These are phyloP conservation scores for Chlamydomonas sp. DNA, from an alignment of 139 green algal genomes.

Conservation along the genomic window DNA sequence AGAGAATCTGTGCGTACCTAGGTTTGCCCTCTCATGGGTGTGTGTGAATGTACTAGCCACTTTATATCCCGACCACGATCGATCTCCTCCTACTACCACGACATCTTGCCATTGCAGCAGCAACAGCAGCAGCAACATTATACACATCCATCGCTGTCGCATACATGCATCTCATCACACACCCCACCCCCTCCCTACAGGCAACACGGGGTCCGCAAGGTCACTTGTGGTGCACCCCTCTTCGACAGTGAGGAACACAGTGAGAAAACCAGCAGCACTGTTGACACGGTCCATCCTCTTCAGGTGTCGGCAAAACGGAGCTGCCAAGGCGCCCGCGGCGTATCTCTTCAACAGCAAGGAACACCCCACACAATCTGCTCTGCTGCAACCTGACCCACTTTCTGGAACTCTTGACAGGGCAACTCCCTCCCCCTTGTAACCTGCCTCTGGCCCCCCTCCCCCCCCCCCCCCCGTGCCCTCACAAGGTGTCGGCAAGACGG, in stretches of 20 bases:
- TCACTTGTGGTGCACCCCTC: constrained; percentile 73
- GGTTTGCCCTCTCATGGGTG: constrained; percentile 74
- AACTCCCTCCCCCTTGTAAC: constrained; percentile 45
- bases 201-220: constrained; percentile 94
- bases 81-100: too few relatives aligned
- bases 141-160: too few relatives aligned
- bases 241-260: constrained; percentile 76
- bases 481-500: constrained; percentile 79
- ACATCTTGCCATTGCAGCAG: too few relatives aligned
- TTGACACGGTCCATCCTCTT: background rate
- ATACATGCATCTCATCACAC: too few relatives aligned
- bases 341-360: constrained; percentile 88
- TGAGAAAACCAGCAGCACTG: background rate
- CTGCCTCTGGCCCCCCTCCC: background rate
- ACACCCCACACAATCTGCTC: constrained; percentile 59
- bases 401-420: too few relatives aligned
- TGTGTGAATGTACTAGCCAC: too few relatives aligned
- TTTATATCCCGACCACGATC: too few relatives aligned
- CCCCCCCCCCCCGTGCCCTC: background rate
- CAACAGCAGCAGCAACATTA: too few relatives aligned
- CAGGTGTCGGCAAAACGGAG: constrained; percentile 93
- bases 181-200: constrained; percentile 16
- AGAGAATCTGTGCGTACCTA: too few relatives aligned
- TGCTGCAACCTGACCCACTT: constrained; percentile 43
- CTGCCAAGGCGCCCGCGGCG: constrained; percentile 85